phyloP scores from a whole-genome alignment of 129 eudicot genomes.

The Artemisia argyi region DNA sequence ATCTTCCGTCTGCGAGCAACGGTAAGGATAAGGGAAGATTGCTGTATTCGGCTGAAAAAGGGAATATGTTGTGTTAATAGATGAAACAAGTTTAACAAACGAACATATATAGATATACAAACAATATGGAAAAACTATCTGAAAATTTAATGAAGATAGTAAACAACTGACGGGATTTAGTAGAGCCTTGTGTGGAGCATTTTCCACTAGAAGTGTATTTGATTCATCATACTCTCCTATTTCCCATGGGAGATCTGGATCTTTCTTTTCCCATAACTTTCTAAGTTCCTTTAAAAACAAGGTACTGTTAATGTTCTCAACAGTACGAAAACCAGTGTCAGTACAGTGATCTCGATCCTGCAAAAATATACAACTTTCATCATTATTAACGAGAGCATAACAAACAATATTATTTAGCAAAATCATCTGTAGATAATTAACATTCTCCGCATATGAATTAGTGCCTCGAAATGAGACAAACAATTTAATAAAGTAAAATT shows the following conservation, averaged over 20 bases:
- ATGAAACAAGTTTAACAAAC: slow-evolving; percentile 1
- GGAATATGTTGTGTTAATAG: neutral
- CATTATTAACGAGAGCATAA: neutral
- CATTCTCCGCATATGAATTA: slow-evolving; percentile 1
- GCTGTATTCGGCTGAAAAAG: slow-evolving; percentile 65
- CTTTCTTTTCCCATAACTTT: slow-evolving; percentile 62
- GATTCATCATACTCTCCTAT: slow-evolving; percentile 59
- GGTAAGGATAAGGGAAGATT: slow-evolving; percentile 56
- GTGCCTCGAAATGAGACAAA: neutral
- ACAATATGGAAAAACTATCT: neutral
- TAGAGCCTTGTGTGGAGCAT: slow-evolving; percentile 59
- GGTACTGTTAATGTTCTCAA: slow-evolving; percentile 48
- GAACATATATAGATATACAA: neutral
- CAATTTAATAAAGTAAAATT: neutral
- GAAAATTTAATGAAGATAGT: neutral
- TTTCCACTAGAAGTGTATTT: slow-evolving; percentile 60
- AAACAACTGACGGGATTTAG: slow-evolving; percentile 64
- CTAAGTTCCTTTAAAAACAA: slow-evolving; percentile 54
- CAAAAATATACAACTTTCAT: slow-evolving; percentile 7
- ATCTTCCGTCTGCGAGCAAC: slow-evolving; percentile 44
- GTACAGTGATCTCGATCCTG: slow-evolving; percentile 69
- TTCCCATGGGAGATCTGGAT: slow-evolving; percentile 61
- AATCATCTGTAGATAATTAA: no score
- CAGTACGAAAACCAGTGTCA: slow-evolving; percentile 43
- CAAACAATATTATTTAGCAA: no score